Base-by-base conservation (phyloP, 2,329 filamentous ascomycete species). In the Fusarium citri region DNA sequence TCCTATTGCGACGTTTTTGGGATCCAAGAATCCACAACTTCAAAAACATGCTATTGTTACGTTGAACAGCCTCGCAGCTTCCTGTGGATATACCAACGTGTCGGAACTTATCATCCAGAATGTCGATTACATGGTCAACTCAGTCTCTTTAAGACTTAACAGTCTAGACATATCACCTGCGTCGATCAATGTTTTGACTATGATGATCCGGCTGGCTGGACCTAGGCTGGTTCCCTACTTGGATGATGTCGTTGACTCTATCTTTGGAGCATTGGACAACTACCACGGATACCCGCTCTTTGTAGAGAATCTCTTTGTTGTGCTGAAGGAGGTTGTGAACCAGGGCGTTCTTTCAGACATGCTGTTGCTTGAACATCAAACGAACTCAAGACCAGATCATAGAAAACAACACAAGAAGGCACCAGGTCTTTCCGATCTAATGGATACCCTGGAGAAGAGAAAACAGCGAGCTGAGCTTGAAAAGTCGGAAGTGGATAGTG, bases 41-140 rank as follows among this genome's bases (percentile, higher is more conserved):
- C 91, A 94, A 70, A 87, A 88, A 31, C 94, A 98, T 78, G 93
- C 95, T 8, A 91, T 98, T 68, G 88, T 89, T 6, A 92, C 92
- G 37, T 84, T 99, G 16, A 96, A 98, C 75, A 88, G 89, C 20
- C 84, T 98, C n/a, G 91, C 95, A 2, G 76, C 80, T 4, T 86
- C 91, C 1, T 98, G 94, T 74, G 89, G 87, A 3, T 99, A 98
- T 74, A 66, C 77, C 0, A 90, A 86, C 72, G 91, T 95, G 7
- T 91, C 91, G 26, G 89, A 92, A 18, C 83, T 99, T 69, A 91
- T 99, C 41, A 88, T 98, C 28, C 89, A 92, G 55, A 99, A 99
- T 66, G 94, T 94, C 18, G 96, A 99, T 79, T 99, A 99, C 78
- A 92, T 99, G 80, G 91, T 98, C 65, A 98, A 98, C 76, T 93